Conservation (phyloP, 352 stramenopile species). For the Plasmopara muralis region DNA sequence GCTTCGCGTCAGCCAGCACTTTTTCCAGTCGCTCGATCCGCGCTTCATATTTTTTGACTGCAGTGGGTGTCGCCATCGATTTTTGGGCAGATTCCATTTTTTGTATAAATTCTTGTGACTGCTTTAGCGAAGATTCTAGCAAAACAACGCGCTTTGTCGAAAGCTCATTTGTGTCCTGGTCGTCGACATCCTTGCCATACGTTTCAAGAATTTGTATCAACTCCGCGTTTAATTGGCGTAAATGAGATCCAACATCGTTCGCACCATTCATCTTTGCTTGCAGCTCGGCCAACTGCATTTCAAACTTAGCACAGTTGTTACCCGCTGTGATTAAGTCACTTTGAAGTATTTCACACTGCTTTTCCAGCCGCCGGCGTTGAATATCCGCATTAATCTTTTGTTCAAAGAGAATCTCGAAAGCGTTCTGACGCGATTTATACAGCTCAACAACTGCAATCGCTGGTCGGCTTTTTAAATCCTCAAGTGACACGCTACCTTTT, state of each 20-base stretch:
- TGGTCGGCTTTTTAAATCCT: constrained; percentile 39
- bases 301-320: constrained; percentile 41
- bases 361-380: constrained; percentile 39
- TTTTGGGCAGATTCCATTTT: constrained; percentile 32
- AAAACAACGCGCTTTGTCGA: constrained; percentile 30
- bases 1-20: constrained; percentile 31
- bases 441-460: constrained; percentile 42
- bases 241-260: constrained; percentile 33
- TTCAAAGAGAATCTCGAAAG: constrained; percentile 52
- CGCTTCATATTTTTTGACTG: constrained; percentile 37
- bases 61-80: constrained; percentile 30
- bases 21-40: constrained; percentile 48
- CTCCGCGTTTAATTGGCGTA: constrained; percentile 52
- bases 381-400: constrained; percentile 49
- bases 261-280: constrained; percentile 35
- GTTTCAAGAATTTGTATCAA: constrained; percentile 57
- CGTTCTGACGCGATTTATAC: constrained; percentile 50
- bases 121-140: constrained; percentile 41
- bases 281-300: constrained; percentile 38
- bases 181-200: constrained; percentile 47
- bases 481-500: constrained; percentile 32
- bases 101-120: constrained; percentile 44
- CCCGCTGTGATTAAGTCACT: constrained; percentile 37
- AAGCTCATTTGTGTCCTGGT: constrained; percentile 21
- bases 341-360: constrained; percentile 44